Base-by-base conservation (phyloP, 2,329 filamentous ascomycete species). In the Pseudogymnoascus sp. region DNA sequence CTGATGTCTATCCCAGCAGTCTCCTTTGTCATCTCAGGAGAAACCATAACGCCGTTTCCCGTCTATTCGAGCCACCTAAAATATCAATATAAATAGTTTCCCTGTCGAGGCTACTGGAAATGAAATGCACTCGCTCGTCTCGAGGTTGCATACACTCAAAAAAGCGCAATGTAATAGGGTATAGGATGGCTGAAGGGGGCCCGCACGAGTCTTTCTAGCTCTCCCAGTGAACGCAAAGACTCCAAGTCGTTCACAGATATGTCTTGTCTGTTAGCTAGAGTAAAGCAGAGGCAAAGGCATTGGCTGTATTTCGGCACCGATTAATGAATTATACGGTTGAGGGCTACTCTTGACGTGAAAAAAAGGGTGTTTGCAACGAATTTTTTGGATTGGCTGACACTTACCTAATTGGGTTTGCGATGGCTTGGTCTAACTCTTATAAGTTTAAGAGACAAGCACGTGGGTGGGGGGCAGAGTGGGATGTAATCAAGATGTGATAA, bases 181-280 rank as follows among this genome's bases (percentile, higher is more conserved):
- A 43, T 60, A 11, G 59, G 14, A 43, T 43, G 21, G 6, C 59
- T 38, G 25, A 55, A 12, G 35, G 31, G 31, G 25, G 33, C 12
- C 38, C 61, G 5, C 62, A 21, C 64, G 73, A 82, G 82, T 84
- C 82, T 85, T 85, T 85, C 80, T 82, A 66, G 73, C 76, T 58
- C 74, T 78, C 78, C 73, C 78, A 76, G 81, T 83, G 85, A 85
- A 81, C 83, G 83, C 83, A 86, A 86, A 86, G 83, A 85, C 83
- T 82, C 75, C 69, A 85, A 86, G 83, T 86, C 83, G 83, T 83
- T 75, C 81, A 82, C 81, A 74, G 76, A 67, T 70, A 63, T 68
- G 74, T 81, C 82, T 74, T 70, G 73, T 67, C 65, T 60, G 35
- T 38, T 41, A 60, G 58, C 21, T 60, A 60, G 4, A 60, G 9